These are phyloP conservation scores for Aspergillus sojae DNA, from an alignment of 2,329 filamentous ascomycete genomes.

Conservation along the genomic window DNA sequence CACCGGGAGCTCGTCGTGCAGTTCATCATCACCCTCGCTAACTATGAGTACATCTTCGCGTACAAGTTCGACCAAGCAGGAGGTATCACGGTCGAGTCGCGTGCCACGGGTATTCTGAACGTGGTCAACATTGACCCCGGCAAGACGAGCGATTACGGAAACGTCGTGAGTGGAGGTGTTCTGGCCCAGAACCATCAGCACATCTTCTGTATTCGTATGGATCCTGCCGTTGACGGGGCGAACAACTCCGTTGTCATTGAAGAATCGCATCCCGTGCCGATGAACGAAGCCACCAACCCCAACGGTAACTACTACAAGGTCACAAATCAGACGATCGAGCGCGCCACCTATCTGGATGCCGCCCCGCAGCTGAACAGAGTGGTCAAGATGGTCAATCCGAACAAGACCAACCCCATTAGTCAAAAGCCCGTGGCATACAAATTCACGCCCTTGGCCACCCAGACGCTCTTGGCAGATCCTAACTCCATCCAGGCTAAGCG, in stretches of 20 bases:
- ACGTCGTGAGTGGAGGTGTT: slow-evolving; percentile 66
- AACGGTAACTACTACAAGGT: slow-evolving; percentile 56
- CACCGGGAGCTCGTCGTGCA: slow-evolving; percentile 66
- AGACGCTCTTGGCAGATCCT: slow-evolving; percentile 58
- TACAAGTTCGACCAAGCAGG: slow-evolving; percentile 59
- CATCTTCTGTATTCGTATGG: slow-evolving; percentile 69
- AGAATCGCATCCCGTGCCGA: slow-evolving; percentile 61
- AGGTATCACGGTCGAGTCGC: slow-evolving; percentile 65
- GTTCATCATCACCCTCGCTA: slow-evolving; percentile 67
- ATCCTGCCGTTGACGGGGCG: slow-evolving; percentile 61
- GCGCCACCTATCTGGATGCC: slow-evolving; percentile 53
- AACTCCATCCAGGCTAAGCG: slow-evolving; percentile 55
- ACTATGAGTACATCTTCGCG: slow-evolving; percentile 51
- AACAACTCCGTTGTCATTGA: slow-evolving; percentile 59
- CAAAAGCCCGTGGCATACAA: slow-evolving; percentile 59
- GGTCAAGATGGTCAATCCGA: slow-evolving; percentile 62
- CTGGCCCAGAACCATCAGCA: slow-evolving; percentile 73
- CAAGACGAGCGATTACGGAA: slow-evolving; percentile 65
- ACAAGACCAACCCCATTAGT: slow-evolving; percentile 57
- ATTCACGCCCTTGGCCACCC: slow-evolving; percentile 58
- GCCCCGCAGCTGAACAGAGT: slow-evolving; percentile 48
- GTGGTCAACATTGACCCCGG: slow-evolving; percentile 65
- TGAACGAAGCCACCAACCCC: slow-evolving; percentile 55
- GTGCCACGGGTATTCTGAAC: slow-evolving; percentile 68
- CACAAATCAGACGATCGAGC: slow-evolving; percentile 48